Conservation (phyloP, 495 filamentous ascomycete genomes). For the Xylaria longipes region DNA sequence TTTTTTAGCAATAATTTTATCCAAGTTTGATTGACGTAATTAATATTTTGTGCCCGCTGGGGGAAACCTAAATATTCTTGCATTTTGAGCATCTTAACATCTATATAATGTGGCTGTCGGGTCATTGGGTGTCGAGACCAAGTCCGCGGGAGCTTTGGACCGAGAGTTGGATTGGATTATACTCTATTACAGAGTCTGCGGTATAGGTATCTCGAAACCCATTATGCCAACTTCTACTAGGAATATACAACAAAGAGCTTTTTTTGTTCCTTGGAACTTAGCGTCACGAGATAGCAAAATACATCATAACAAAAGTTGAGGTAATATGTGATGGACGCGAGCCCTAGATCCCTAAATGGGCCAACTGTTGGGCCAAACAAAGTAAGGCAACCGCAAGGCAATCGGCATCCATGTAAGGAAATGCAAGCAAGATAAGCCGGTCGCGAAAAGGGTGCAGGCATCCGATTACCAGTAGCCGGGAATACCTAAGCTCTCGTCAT, state of each 20-base stretch:
- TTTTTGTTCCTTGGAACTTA: neutral
- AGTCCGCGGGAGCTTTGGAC: neutral
- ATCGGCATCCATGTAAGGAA: conserved; percentile 4
- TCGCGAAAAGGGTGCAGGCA: neutral
- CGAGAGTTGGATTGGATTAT: neutral
- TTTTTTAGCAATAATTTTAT: neutral
- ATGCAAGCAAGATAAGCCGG: conserved; percentile 10
- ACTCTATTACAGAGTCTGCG: neutral
- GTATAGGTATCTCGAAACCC: neutral
- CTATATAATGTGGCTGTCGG: neutral
- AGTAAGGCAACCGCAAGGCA: conserved; percentile 21
- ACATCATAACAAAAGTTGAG: neutral
- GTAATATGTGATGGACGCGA: neutral
- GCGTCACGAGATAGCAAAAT: neutral
- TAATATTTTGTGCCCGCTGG: neutral
- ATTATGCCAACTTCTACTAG: neutral
- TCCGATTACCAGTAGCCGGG: conserved; percentile 21
- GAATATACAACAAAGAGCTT: neutral
- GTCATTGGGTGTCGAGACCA: neutral
- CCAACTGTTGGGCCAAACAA: conserved; percentile 12
- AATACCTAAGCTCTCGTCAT: conserved; percentile 19
- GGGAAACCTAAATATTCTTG: neutral
- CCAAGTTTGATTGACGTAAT: neutral
- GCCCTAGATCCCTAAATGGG: neutral
- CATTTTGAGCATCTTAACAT: neutral